phyloP scores from a whole-genome alignment of 257 asterid species.

The Nicotiana noctiflora region DNA sequence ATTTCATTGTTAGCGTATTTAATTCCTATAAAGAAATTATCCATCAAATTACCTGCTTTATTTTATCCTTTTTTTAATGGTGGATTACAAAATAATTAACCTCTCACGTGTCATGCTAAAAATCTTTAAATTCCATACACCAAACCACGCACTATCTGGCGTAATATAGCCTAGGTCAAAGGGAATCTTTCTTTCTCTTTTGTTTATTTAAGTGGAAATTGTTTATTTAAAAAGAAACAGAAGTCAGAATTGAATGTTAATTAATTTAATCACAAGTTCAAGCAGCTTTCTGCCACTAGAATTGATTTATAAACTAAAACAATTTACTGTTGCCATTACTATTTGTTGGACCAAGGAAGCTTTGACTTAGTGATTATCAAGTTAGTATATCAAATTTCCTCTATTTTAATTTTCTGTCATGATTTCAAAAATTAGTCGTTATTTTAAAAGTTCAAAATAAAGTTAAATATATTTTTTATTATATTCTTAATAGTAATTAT shows the following conservation, averaged over 20 bases:
- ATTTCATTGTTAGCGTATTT: background rate
- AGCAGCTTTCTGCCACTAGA: background rate
- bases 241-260: background rate
- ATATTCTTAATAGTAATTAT: too few species aligned
- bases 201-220: background rate
- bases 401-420: too few species aligned
- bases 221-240: background rate
- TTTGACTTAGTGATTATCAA: background rate
- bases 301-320: background rate
- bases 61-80: too few species aligned
- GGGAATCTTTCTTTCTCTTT: background rate
- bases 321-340: background rate
- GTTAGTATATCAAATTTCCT: too few species aligned
- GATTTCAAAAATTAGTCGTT: too few species aligned
- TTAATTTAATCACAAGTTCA: background rate
- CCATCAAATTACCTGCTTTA: background rate
- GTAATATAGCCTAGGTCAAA: background rate
- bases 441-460: too few species aligned
- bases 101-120: slow-evolving; percentile 9
- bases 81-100: background rate
- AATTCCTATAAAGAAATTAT: background rate
- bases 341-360: background rate
- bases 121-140: background rate
- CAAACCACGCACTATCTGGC: background rate
- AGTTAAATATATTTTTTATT: too few species aligned